phyloP scores from a whole-genome alignment of 352 stramenopile genomes.

The Globisporangium sylvaticum region DNA sequence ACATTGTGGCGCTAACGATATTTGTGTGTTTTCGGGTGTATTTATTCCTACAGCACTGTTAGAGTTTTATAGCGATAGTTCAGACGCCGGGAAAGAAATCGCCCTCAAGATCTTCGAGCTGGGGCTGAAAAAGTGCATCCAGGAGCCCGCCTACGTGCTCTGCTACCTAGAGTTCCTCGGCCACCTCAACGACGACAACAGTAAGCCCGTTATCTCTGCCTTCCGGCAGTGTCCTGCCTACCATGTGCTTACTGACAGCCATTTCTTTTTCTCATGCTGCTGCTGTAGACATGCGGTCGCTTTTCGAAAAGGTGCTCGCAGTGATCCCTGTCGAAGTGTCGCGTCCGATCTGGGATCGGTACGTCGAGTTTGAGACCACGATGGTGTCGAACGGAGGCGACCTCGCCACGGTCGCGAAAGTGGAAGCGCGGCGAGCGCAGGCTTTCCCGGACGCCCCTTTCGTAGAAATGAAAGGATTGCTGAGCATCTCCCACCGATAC shows the following conservation, averaged over 20 bases:
- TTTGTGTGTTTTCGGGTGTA: too few species aligned
- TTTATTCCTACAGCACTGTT: too few species aligned
- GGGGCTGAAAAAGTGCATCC: constrained; percentile 86
- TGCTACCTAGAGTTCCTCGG: constrained; percentile 86
- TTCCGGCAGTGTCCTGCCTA: background rate
- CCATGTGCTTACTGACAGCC: background rate
- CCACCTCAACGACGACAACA: constrained; percentile 88
- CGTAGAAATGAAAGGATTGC: constrained; percentile 75
- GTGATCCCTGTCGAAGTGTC: constrained; percentile 81
- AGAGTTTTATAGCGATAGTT: constrained; percentile 86
- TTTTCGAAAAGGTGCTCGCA: constrained; percentile 87
- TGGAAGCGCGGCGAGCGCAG: constrained; percentile 73
- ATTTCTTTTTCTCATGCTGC: background rate
- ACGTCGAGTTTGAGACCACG: constrained; percentile 84
- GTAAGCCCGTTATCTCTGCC: constrained; percentile 30
- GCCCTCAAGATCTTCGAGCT: constrained; percentile 88
- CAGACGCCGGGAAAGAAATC: constrained; percentile 78
- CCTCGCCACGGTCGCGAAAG: constrained; percentile 75
- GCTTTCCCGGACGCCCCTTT: constrained; percentile 75
- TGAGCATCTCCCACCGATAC: constrained; percentile 79
- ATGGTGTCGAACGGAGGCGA: constrained; percentile 84
- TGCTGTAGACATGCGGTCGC: constrained; percentile 77
- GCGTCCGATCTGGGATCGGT: constrained; percentile 83
- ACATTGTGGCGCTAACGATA: background rate
- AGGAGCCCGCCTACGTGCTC: constrained; percentile 78